These are phyloP conservation scores for Daldinia caldariorum DNA, from an alignment of 495 filamentous ascomycete species.

Conservation along the genomic window DNA sequence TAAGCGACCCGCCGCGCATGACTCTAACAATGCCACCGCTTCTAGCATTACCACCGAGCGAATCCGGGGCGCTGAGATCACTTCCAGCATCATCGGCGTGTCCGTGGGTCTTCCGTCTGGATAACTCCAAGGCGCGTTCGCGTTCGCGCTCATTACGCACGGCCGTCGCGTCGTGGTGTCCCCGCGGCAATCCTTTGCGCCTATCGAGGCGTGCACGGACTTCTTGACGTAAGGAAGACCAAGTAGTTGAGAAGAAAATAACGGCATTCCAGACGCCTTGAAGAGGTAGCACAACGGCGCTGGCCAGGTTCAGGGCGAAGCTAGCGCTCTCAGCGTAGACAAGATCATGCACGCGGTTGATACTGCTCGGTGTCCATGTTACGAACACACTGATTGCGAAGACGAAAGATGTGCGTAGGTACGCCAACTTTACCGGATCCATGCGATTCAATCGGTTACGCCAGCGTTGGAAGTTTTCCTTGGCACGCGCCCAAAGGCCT, in stretches of 20 bases:
- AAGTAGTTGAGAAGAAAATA: conserved; percentile 75
- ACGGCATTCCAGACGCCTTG: conserved; percentile 88
- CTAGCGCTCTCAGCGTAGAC: conserved; percentile 63
- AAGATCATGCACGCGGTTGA: conserved; percentile 80
- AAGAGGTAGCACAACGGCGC: conserved; percentile 78
- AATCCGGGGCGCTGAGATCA: conserved; percentile 39
- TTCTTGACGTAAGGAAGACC: conserved; percentile 50
- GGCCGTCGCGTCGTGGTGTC: conserved; percentile 68
- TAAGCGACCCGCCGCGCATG: conserved; percentile 39
- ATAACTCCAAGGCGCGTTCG: conserved; percentile 74
- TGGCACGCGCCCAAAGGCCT: conserved; percentile 20
- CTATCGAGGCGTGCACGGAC: conserved; percentile 26
- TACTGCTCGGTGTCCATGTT: conserved; percentile 83
- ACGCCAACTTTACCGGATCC: conserved; percentile 74
- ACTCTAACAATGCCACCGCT: conserved; percentile 34
- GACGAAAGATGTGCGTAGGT: conserved; percentile 81
- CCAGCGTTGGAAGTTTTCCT: conserved; percentile 28
- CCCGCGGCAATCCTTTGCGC: conserved; percentile 35
- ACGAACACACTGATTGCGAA: conserved; percentile 83
- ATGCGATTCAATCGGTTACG: conserved; percentile 53
- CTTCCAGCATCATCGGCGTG: conserved; percentile 40
- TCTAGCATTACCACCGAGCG: conserved; percentile 12
- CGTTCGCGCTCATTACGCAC: conserved; percentile 81
- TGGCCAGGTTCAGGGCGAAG: conserved; percentile 75
- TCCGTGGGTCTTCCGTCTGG: conserved; percentile 29